Base-by-base conservation (phyloP, 768 basidiomycete genomes). In the Coprinopsis sp. region DNA sequence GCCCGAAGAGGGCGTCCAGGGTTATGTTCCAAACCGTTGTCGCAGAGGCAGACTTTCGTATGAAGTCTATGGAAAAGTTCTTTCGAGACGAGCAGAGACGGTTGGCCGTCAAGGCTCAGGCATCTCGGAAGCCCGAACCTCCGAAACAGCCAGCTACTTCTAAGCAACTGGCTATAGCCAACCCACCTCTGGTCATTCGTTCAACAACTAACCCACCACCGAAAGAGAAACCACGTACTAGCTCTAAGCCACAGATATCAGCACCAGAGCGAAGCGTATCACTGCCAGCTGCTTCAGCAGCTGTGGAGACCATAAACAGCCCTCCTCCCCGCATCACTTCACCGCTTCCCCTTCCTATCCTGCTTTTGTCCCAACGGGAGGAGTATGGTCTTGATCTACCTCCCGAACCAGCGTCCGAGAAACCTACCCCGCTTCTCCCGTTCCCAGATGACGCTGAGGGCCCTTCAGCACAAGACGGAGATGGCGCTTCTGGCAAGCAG, bases 61-160 rank as follows among this genome's bases (percentile, higher is more conserved):
- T 87, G 29, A 84, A 84, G 63, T 84, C 85, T 62, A 84, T 88
- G 78, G 85, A 88, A 56, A 79, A 78, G 48, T 88, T 86, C 86
- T 77, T 84, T 55, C 70, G 77, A 47, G 68, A 74, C 24, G 77
- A 82, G 45, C 73, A 76, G 40, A 70, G 69, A 51, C 69, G 70
- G 27, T 62, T 63, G 14, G 63, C 63, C 7, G 55, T 60, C 13
- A 24, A 56, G 18, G 54, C 63, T 33, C n/a, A n/a, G n/a, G 59
- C 59, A 23, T 59, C 63, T 43, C 60, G 64, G 33, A 37, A 60
- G 16, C 38, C 38, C 8, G 5, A 18, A 6, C 10, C 38, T 8
- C 55, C 50, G 10, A 37, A 53, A 23, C 52, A 47, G 12, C 53
- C 37, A 22, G 28, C 33, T 14, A 22, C 19, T 24, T 18, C 28